Evolutionary conservation across 2,329 filamentous ascomycete genomes (phyloP).

Genomic region (Neofusicoccum cordaticola): DNA sequence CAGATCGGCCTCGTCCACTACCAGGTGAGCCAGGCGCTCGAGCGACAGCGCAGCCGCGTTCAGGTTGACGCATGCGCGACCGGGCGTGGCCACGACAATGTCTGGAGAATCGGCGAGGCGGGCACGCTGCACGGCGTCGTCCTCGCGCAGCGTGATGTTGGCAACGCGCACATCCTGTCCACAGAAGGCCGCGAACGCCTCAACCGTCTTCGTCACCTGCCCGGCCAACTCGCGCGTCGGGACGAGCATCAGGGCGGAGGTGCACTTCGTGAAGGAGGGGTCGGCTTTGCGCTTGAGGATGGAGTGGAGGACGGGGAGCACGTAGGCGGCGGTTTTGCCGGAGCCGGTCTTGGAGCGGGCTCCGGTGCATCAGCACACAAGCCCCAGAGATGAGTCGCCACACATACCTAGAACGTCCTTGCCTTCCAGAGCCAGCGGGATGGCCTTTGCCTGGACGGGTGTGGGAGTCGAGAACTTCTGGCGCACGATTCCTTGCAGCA

Average conservation of each 20-base stretch:
- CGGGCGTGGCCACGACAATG: constrained; percentile 85
- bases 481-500: constrained; percentile 81
- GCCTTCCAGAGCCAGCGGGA: constrained; percentile 82
- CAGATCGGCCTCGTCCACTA: constrained; percentile 92
- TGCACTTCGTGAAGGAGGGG: constrained; percentile 54
- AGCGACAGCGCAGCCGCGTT: constrained; percentile 70
- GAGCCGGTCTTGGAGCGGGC: constrained; percentile 93
- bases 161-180: constrained; percentile 77
- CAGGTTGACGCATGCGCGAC: constrained; percentile 76
- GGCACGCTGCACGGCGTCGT: constrained; percentile 82
- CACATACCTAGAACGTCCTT: constrained; percentile 71
- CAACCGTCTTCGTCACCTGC: constrained; percentile 78
- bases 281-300: constrained; percentile 76
- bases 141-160: constrained; percentile 87
- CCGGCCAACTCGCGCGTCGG: constrained; percentile 92
- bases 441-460: constrained; percentile 81
- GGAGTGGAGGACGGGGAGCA: constrained; percentile 81
- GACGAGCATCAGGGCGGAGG: constrained; percentile 81
- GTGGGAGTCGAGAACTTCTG: constrained; percentile 85
- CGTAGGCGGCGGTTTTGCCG: constrained; percentile 95
- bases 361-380: constrained; percentile 30
- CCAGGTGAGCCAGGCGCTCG: constrained; percentile 69
- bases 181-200: constrained; percentile 76
- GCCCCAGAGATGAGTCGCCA: no score
- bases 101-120: constrained; percentile 84